Conservation (phyloP, 139 green algal species). For the Trebouxia sp. region DNA sequence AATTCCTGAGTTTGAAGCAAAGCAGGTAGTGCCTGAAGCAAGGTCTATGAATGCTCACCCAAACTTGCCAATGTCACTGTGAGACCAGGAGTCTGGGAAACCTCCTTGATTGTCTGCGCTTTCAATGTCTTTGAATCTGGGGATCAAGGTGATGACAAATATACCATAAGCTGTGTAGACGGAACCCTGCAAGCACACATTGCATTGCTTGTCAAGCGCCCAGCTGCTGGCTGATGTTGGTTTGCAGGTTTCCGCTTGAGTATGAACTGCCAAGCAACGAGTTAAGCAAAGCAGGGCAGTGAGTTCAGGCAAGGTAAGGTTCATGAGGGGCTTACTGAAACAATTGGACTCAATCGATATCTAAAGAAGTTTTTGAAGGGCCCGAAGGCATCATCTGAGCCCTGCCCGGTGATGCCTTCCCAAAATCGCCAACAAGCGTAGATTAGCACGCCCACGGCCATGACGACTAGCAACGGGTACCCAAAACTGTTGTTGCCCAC, state of each 20-base stretch:
- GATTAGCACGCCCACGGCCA: conserved; percentile 20
- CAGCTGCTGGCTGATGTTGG: too few species aligned
- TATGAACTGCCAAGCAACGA: too few species aligned
- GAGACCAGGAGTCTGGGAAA: not conserved
- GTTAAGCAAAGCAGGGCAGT: not conserved
- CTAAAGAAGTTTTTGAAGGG: conserved; percentile 34
- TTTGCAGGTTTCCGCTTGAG: too few species aligned
- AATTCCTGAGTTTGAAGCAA: too few species aligned
- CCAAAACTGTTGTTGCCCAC: conserved; percentile 26
- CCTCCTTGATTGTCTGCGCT: not conserved
- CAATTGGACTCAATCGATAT: conserved; percentile 29
- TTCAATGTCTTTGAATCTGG: conserved; percentile 1
- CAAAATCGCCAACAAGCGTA: conserved; percentile 34
- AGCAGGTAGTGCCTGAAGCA: too few species aligned
- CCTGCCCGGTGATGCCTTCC: conserved; percentile 32
- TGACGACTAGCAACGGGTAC: conserved; percentile 21
- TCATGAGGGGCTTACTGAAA: conserved; percentile 5
- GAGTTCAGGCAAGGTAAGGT: not conserved
- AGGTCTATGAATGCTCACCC: not conserved
- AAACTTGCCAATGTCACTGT: conserved; percentile 8
- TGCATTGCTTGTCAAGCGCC: too few species aligned
- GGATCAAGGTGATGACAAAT: conserved; percentile 22
- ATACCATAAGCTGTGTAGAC: conserved; percentile 30
- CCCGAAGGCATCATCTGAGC: conserved; percentile 22
- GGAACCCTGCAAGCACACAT: conserved; percentile 1